phyloP scores from a whole-genome alignment of 176 grass and related monocot species.

The Oryza glaberrima region DNA sequence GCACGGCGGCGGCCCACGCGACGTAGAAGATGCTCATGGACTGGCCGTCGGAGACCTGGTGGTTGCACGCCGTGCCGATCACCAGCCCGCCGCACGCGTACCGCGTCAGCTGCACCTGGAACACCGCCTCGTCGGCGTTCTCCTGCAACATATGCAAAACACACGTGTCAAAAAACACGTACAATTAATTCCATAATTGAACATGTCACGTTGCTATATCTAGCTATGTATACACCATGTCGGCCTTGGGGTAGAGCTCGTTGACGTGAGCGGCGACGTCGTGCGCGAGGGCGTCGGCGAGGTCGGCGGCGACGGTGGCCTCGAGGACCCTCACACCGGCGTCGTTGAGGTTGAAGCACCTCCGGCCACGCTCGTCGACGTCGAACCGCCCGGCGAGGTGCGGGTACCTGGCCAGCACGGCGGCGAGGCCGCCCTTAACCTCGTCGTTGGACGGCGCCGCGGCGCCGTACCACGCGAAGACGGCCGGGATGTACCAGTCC shows the following conservation, averaged over 20 bases:
- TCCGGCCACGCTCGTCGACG: not conserved
- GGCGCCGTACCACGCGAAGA: constrained; percentile 47
- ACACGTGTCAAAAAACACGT: not conserved
- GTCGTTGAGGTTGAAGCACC: constrained; percentile 35
- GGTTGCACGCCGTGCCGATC: constrained; percentile 30
- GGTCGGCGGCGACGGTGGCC: constrained; percentile 1
- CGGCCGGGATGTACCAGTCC: constrained; percentile 40
- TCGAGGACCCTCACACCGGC: constrained; percentile 43
- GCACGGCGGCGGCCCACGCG: constrained; percentile 35
- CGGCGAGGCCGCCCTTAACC: constrained; percentile 36
- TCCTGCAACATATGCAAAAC: not conserved
- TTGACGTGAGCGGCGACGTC: constrained; percentile 27
- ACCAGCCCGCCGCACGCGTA: constrained; percentile 53
- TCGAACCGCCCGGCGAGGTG: constrained; percentile 28
- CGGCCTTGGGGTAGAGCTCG: constrained; percentile 31
- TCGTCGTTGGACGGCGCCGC: constrained; percentile 28
- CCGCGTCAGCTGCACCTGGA: constrained; percentile 39
- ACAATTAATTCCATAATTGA: too few species aligned
- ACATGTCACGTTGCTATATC: too few species aligned
- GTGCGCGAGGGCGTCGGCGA: constrained; percentile 26
- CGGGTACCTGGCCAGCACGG: constrained; percentile 34
- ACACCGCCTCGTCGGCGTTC: not conserved
- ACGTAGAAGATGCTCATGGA: constrained; percentile 45
- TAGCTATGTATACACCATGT: not conserved
- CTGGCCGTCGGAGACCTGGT: constrained; percentile 47